Conservation (phyloP, 345 rosid species). For the Populus nigra region DNA sequence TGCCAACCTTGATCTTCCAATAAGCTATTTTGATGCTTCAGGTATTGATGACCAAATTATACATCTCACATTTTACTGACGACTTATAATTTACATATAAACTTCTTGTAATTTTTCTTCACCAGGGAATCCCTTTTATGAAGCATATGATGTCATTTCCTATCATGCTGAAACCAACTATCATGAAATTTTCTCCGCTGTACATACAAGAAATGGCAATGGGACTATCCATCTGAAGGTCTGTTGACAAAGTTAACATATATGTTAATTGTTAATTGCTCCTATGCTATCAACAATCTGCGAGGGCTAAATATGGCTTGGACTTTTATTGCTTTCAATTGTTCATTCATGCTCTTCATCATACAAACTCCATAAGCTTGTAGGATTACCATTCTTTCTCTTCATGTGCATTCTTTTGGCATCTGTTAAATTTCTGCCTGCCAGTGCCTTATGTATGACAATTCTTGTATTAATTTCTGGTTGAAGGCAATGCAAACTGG, state of each 20-base stretch:
- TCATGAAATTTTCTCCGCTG: constrained; percentile 59
- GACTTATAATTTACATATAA: constrained; percentile 4
- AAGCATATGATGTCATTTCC: constrained; percentile 55
- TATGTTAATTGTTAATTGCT: background rate
- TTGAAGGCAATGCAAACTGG: constrained; percentile 68
- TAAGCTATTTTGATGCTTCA: constrained; percentile 62
- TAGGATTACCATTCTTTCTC: background rate
- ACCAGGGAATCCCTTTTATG: constrained; percentile 74
- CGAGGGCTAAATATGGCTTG: background rate
- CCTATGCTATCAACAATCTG: background rate
- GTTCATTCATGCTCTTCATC: background rate
- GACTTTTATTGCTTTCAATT: background rate
- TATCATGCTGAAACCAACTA: constrained; percentile 64
- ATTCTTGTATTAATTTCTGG: constrained; percentile 25
- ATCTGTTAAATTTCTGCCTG: background rate
- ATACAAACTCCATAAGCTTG: background rate
- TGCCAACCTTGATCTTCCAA: constrained; percentile 66
- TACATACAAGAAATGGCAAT: constrained; percentile 30
- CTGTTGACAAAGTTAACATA: constrained; percentile 10
- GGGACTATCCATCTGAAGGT: constrained; percentile 70
- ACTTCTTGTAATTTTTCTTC: constrained; percentile 22
- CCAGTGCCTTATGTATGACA: constrained; percentile 4
- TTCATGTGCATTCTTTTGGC: background rate
- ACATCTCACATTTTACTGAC: background rate
- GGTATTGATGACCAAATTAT: constrained; percentile 39